These are phyloP conservation scores for Cucurbita pepo DNA, from an alignment of 306 rosid species.

Conservation along the genomic window DNA sequence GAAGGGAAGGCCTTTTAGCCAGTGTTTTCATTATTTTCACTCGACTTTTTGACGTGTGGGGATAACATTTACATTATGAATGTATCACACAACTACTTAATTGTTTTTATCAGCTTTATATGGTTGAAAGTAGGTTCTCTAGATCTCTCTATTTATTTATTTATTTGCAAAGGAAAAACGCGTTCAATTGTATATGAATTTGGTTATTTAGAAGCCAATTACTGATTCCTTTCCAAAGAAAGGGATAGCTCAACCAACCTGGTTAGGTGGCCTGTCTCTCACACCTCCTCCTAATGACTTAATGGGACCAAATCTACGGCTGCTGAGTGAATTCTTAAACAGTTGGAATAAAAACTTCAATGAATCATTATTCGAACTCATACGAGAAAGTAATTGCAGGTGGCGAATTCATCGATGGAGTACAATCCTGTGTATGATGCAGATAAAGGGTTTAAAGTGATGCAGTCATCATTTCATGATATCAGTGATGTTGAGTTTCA, in stretches of 20 bases:
- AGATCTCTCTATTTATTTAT: too few species aligned
- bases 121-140: neutral
- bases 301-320: neutral
- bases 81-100: neutral
- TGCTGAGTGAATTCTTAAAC: neutral
- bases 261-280: neutral
- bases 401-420: conserved; percentile 59
- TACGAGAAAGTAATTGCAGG: conserved; percentile 24
- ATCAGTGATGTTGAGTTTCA: conserved; percentile 80
- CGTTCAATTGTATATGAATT: neutral
- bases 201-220: neutral
- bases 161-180: too few species aligned
- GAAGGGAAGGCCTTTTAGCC: neutral
- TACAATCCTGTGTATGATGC: conserved; percentile 59
- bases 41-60: neutral
- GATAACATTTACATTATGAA: neutral
- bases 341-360: too few species aligned
- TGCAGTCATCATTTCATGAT: conserved; percentile 90
- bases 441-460: conserved; percentile 61
- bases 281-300: neutral
- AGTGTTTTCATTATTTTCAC: neutral
- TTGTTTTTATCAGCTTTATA: neutral
- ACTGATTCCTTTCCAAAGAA: neutral
- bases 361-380: neutral
- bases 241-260: neutral